Percentiles rank a stretch among this genome's conserved stretches.
Evolutionary conservation across 768 basidiomycete genomes (phyloP).

Genomic region (Mycena indigotica): DNA sequence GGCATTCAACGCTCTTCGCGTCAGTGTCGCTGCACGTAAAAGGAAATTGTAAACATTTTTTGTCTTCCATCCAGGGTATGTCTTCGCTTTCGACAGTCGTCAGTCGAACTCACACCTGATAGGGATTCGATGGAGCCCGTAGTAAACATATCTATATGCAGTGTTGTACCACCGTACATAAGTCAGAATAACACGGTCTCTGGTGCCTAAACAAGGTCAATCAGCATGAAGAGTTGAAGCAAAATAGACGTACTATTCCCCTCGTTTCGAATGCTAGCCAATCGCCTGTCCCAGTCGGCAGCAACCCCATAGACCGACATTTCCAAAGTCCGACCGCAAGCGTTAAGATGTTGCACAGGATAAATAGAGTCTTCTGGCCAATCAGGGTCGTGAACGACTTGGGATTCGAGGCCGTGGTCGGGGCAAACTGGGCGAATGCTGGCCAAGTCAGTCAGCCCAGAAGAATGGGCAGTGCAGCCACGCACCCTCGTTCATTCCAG

Average conservation of each 20-base stretch:
- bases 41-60: not conserved
- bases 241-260: conserved; percentile 53
- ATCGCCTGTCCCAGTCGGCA: conserved; percentile 90
- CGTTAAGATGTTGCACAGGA: conserved; percentile 75
- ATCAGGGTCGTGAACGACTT: conserved; percentile 58
- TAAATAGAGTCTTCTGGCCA: conserved; percentile 70
- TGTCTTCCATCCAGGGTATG: not conserved
- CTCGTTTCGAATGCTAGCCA: conserved; percentile 94
- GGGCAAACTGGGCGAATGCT: conserved; percentile 79
- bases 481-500: conserved; percentile 77
- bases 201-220: conserved; percentile 36
- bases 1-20: conserved; percentile 1
- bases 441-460: not conserved
- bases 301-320: conserved; percentile 87
- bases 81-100: not conserved
- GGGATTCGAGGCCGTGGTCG: conserved; percentile 54
- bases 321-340: conserved; percentile 90
- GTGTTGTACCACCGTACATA: not conserved
- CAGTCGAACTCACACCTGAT: not conserved
- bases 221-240: not conserved
- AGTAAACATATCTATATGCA: not conserved
- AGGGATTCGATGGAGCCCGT: not conserved
- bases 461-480: conserved; percentile 1
- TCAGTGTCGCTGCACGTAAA: not conserved
- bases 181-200: conserved; percentile 44